Conservation (phyloP, 257 asterid species). For the Paraleonurus japonicus region DNA sequence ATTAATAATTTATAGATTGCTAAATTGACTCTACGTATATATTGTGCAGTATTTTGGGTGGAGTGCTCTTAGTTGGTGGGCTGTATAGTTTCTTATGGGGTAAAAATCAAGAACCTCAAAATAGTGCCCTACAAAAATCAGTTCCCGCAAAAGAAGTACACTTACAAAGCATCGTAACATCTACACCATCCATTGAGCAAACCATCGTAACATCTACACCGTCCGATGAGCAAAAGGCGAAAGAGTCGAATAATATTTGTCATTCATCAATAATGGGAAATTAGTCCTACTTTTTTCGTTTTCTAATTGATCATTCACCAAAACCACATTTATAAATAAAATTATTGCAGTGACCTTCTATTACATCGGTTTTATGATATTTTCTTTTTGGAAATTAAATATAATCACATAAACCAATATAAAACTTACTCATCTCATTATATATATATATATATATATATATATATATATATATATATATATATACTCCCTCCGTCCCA, state of each 20-base stretch:
- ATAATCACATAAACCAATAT: not conserved
- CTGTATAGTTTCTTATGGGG: not conserved
- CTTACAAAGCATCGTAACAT: not conserved
- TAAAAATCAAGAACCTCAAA: not conserved
- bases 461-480: too few species aligned
- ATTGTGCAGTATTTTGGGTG: not conserved
- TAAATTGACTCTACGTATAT: not conserved
- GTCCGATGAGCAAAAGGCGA: not conserved
- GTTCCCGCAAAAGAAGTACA: not conserved
- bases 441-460: too few species aligned
- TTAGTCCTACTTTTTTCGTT: not conserved
- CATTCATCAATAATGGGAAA: not conserved
- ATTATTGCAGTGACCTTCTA: not conserved
- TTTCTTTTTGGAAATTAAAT: too few species aligned
- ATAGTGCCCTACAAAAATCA: not conserved
- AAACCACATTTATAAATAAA: not conserved
- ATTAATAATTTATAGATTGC: not conserved
- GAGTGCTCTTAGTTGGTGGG: not conserved
- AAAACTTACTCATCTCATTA: too few species aligned
- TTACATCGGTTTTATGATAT: not conserved
- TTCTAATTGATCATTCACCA: not conserved
- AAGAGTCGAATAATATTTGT: not conserved
- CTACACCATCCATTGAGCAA: not conserved
- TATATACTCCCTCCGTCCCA: too few species aligned
- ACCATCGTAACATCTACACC: not conserved